Percentiles rank a stretch among this genome's conserved stretches.
These are phyloP conservation scores for Protomyces inouyei DNA, from an alignment of 1,139 yeast genomes.

Conservation along the genomic window DNA sequence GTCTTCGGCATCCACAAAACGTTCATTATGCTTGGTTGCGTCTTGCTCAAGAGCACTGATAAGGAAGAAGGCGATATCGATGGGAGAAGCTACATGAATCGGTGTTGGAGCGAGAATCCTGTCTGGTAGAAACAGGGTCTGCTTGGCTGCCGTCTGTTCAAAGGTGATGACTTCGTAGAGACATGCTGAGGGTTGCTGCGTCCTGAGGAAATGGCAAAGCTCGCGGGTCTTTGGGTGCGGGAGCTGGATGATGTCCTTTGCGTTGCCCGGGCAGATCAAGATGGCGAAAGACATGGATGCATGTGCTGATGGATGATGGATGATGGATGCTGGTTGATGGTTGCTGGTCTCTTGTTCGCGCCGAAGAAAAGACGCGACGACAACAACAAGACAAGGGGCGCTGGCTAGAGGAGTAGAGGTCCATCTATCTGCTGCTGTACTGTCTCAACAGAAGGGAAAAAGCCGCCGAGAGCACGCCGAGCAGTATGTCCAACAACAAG, in stretches of 20 bases:
- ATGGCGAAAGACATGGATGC: background rate
- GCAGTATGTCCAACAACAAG: too few species aligned
- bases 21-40: background rate
- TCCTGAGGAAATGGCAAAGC: constrained; percentile 1
- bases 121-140: background rate
- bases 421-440: too few species aligned
- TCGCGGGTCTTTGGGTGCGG: constrained; percentile 12
- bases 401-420: too few species aligned
- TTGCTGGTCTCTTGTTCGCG: too few species aligned
- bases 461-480: too few species aligned
- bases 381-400: too few species aligned
- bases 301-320: background rate
- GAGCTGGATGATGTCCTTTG: constrained; percentile 7
- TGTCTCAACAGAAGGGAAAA: too few species aligned
- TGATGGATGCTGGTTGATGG: too few species aligned
- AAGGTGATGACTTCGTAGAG: constrained; percentile 8
- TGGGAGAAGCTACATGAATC: constrained; percentile 11
- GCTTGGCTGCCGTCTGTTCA: background rate
- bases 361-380: too few species aligned
- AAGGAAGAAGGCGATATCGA: constrained; percentile 11
- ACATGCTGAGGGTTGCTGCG: background rate
- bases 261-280: constrained; percentile 9
- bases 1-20: constrained; percentile 10
- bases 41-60: background rate
- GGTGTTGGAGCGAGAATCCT: constrained; percentile 8